Base-by-base conservation (phyloP, 2,329 filamentous ascomycete genomes). In the Trichoderma atroviride region DNA sequence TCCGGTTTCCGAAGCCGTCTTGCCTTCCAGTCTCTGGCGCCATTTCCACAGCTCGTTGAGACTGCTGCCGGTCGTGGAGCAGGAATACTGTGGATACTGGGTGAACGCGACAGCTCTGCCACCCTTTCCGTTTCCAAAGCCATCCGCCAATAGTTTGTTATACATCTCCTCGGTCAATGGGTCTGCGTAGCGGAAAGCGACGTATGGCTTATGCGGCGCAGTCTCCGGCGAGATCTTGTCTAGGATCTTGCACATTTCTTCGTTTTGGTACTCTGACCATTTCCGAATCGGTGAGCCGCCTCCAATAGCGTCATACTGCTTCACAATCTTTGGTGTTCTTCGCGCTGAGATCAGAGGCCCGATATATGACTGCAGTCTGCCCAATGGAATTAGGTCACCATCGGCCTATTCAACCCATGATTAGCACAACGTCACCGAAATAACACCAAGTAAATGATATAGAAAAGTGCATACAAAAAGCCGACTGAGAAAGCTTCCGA, bases 1-100 rank as follows among this genome's bases (percentile, higher is more conserved):
- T 10, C 74, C 72, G 27, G 83, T 83, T 52, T 83, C 83, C 55
- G 83, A 82, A 3, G 81, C 85, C 55, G 86, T 83, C 79, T 93
- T 94, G 50, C 92, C 93, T 80, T 98, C 94, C 65, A 99, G 82
- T 72, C 93, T 86, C 76, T 93, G 92, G 72, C 94, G 88, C 94
- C 94, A 97, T 82, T 96, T 97, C 96, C 96, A 99, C 43, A 99
- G 83, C 82, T 99, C 96, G 76, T 99, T 99, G 69, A 99, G 82
- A 72, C 93, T 97, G 80, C 93, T 97, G 27, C 96, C 96, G 0
- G 96, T 99, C 1, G 96, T 99, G 24, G 94, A 97, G 83, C 96
- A 99, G 24, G 93, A 97, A 81, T 99, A 99, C 79, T 99, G 96
- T 2, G 96, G 96, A 76, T 99, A 99, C 81, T 99, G 96, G 33